Conservation (phyloP, 345 rosid species). For the Pistacia vera region DNA sequence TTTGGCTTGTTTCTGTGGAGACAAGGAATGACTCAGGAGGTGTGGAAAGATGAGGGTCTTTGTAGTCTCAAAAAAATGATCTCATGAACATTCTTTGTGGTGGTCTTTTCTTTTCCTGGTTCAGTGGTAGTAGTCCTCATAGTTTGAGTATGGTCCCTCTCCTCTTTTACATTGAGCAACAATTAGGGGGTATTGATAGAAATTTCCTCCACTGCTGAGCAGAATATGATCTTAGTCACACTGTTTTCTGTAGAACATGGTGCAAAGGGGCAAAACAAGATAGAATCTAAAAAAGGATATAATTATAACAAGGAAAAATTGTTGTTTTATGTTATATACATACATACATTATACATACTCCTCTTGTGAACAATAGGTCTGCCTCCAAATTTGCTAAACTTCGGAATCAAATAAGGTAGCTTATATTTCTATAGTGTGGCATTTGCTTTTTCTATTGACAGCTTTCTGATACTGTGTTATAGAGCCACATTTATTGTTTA, state of each 20-base stretch:
- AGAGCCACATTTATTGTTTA: conserved; percentile 1
- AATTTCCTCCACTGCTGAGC: background rate
- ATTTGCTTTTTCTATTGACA: background rate
- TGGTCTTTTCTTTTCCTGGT: no score
- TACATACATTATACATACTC: background rate
- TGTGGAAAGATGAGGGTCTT: no score
- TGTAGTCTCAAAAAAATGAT: no score
- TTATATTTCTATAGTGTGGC: background rate
- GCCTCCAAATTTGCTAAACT: background rate
- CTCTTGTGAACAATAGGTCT: background rate
- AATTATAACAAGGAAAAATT: background rate
- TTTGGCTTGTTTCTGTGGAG: no score
- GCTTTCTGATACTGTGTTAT: background rate
- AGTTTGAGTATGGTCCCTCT: background rate
- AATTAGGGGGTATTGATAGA: background rate
- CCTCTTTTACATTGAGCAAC: background rate
- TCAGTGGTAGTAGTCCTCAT: no score
- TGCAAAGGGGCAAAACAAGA: background rate
- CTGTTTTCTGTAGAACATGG: background rate
- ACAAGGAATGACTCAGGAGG: no score
- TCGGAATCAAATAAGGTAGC: background rate
- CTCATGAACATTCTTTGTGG: no score
- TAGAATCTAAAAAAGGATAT: background rate
- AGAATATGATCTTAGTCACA: background rate
- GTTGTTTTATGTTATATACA: no score